These are phyloP conservation scores for Yarrowia yakushimensis DNA, from an alignment of 805 yeast genomes.

Conservation along the genomic window DNA sequence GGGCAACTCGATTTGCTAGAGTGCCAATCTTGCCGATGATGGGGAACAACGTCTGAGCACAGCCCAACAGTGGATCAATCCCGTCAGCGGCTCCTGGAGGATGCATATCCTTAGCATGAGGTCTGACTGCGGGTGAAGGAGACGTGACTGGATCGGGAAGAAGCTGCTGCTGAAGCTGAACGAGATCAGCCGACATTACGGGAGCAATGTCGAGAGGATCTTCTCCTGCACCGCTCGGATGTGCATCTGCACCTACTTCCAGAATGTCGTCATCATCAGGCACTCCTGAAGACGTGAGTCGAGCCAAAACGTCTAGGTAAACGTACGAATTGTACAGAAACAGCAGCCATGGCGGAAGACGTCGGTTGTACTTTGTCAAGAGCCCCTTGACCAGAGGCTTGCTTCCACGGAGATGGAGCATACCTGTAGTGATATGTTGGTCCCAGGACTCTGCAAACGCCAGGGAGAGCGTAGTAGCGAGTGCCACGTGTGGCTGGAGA, in stretches of 20 bases:
- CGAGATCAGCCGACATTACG: neutral
- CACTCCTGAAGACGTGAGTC: slow-evolving; percentile 45
- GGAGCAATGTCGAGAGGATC: neutral
- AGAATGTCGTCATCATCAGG: slow-evolving; percentile 42
- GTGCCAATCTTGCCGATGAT: slow-evolving; percentile 62
- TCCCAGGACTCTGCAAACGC: slow-evolving; percentile 71
- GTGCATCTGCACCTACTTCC: neutral
- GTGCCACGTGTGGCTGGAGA: slow-evolving; percentile 61
- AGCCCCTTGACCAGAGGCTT: slow-evolving; percentile 48
- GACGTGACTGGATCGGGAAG: neutral
- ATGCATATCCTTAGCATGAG: slow-evolving; percentile 5
- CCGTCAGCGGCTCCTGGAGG: slow-evolving; percentile 35
- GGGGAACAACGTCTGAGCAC: slow-evolving; percentile 61
- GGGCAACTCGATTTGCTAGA: slow-evolving; percentile 49
- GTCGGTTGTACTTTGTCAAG: slow-evolving; percentile 26
- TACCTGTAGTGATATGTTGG: slow-evolving; percentile 61
- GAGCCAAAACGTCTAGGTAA: slow-evolving; percentile 63
- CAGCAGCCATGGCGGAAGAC: slow-evolving; percentile 44
- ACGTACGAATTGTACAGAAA: slow-evolving; percentile 63
- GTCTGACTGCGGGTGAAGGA: neutral
- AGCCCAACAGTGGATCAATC: slow-evolving; percentile 65
- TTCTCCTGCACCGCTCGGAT: neutral
- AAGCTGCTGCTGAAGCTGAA: neutral
- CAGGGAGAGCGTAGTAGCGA: slow-evolving; percentile 59
- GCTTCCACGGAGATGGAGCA: slow-evolving; percentile 67